Conservation (phyloP, 495 filamentous ascomycete species). For the Penicillium crystallinum region DNA sequence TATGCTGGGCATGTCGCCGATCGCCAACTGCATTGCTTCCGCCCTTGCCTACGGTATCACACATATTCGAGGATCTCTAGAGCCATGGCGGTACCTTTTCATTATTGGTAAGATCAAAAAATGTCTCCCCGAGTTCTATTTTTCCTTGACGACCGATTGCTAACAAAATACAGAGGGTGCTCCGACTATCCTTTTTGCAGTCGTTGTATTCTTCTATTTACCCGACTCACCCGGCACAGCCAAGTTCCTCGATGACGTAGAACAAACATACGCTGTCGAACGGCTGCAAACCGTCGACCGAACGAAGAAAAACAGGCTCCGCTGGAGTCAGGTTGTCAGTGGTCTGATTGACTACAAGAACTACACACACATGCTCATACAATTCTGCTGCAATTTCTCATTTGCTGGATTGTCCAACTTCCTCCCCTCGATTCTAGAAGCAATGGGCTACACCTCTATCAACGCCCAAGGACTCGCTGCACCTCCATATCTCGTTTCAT, state of each 20-base stretch:
- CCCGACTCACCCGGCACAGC: too few species aligned
- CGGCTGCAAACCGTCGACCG: too few species aligned
- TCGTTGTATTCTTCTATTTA: slow-evolving; percentile 55
- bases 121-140: too few species aligned
- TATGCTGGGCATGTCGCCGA: slow-evolving; percentile 63
- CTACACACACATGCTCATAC: too few species aligned
- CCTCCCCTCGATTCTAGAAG: slow-evolving; percentile 63
- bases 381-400: too few species aligned
- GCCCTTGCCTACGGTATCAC: slow-evolving; percentile 73
- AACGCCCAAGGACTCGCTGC: slow-evolving; percentile 68
- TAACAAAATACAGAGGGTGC: slow-evolving; percentile 59
- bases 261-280: too few species aligned
- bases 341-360: too few species aligned
- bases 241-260: too few species aligned
- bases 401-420: slow-evolving; percentile 58
- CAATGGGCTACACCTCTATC: slow-evolving; percentile 62
- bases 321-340: too few species aligned
- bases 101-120: slow-evolving; percentile 27
- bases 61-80: slow-evolving; percentile 19
- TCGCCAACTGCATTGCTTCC: slow-evolving; percentile 71
- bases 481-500: slow-evolving; percentile 68
- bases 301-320: too few species aligned
- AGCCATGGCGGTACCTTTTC: slow-evolving; percentile 27
- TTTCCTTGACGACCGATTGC: too few species aligned
- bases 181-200: slow-evolving; percentile 57